Percentiles rank a stretch among this genome's conserved stretches.
These are phyloP conservation scores for Chlorella sp. DNA, from an alignment of 139 green algal genomes.

Conservation along the genomic window DNA sequence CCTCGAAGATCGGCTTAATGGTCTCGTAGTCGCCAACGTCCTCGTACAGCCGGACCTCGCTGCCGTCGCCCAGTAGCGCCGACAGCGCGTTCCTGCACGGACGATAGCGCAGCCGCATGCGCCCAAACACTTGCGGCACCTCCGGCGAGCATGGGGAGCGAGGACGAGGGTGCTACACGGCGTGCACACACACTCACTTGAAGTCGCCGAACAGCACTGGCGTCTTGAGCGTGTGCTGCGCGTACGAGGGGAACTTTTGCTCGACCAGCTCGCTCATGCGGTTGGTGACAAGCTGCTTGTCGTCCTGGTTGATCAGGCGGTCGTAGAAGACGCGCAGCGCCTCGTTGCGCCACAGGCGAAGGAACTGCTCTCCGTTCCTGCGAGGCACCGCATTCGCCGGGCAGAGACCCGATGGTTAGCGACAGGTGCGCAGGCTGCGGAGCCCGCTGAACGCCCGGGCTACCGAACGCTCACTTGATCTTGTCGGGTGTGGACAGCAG, in stretches of 20 bases:
- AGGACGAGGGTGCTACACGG: too few species aligned
- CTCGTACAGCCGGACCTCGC: slow-evolving; percentile 58
- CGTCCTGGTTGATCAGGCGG: slow-evolving; percentile 42
- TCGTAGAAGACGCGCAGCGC: slow-evolving; percentile 70
- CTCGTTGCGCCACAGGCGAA: slow-evolving; percentile 74
- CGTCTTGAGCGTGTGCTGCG: slow-evolving; percentile 39
- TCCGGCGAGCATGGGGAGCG: too few species aligned
- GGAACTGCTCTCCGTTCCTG: slow-evolving; percentile 36
- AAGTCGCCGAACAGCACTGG: slow-evolving; percentile 83
- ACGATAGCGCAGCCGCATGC: too few species aligned
- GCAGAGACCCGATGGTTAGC: too few species aligned
- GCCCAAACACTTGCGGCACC: too few species aligned
- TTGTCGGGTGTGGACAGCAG: slow-evolving; percentile 37
- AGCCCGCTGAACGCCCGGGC: too few species aligned
- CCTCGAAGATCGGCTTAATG: slow-evolving; percentile 68
- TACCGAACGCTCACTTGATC: slow-evolving; percentile 5
- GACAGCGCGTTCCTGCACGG: slow-evolving; percentile 20
- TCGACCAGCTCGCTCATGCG: slow-evolving; percentile 39
- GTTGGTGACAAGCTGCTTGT: slow-evolving; percentile 42
- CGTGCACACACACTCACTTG: slow-evolving; percentile 16
- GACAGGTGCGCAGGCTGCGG: too few species aligned
- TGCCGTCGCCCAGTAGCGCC: slow-evolving; percentile 19
- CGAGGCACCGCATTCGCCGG: too few species aligned
- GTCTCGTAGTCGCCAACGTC: slow-evolving; percentile 55
- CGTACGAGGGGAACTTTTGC: slow-evolving; percentile 27